Conservation (phyloP, 176 grass and related monocot genomes). For the Ampelocalamus luodianensis region DNA sequence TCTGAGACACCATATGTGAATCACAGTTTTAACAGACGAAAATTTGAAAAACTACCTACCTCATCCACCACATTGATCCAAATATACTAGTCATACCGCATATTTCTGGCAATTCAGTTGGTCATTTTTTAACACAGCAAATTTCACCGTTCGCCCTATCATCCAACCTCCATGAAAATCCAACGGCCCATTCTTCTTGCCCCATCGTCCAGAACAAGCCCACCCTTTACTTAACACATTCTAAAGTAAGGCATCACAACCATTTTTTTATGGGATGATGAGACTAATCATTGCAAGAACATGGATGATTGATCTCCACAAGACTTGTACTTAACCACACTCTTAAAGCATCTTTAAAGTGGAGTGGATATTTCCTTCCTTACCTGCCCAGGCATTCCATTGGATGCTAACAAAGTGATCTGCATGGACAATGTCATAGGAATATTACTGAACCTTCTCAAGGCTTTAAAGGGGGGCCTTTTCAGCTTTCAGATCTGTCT, state of each 20-base stretch:
- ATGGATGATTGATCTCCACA: slow-evolving; percentile 39
- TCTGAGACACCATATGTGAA: not conserved
- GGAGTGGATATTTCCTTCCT: slow-evolving; percentile 15
- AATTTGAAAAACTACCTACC: not conserved
- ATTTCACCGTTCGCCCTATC: not conserved
- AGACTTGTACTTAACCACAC: slow-evolving; percentile 47
- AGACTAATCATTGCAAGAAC: slow-evolving; percentile 45
- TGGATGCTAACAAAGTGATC: slow-evolving; percentile 40
- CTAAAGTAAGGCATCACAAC: not conserved
- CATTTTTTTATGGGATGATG: slow-evolving; percentile 11
- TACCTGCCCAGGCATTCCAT: slow-evolving; percentile 1
- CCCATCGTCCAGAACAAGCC: not conserved
- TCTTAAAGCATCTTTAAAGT: slow-evolving; percentile 25
- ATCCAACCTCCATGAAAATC: not conserved
- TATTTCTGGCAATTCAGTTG: not conserved
- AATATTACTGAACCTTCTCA: slow-evolving; percentile 39
- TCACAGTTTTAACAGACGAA: not conserved
- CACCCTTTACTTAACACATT: not conserved
- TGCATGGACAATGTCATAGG: slow-evolving; percentile 3
- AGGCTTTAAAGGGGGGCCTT: slow-evolving; percentile 16
- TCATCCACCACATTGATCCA: too few relatives aligned
- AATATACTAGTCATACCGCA: not conserved
- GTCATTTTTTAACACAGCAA: not conserved
- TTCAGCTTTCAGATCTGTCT: slow-evolving; percentile 35
- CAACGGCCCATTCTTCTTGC: not conserved